Evolutionary conservation across 169 alveolate species (phyloP).

Genomic region (Babesia microti): DNA sequence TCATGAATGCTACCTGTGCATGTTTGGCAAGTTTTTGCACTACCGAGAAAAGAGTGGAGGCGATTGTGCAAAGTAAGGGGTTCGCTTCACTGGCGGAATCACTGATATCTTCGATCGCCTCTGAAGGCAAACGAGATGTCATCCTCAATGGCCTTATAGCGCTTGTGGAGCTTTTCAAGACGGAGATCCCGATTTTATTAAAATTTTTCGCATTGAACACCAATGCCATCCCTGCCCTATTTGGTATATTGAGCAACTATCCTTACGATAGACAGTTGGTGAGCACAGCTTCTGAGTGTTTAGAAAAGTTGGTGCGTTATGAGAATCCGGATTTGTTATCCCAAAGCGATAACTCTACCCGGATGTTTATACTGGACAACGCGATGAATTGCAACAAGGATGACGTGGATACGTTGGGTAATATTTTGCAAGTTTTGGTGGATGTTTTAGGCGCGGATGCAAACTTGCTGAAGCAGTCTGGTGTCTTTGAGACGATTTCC

Average conservation of each 20-base stretch:
- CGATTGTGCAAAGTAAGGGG: constrained; percentile 63
- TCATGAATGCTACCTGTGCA: constrained; percentile 71
- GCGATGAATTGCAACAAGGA: constrained; percentile 60
- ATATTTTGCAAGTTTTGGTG: constrained; percentile 50
- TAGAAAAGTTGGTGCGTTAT: constrained; percentile 39
- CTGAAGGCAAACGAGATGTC: constrained; percentile 17
- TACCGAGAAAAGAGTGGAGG: constrained; percentile 68
- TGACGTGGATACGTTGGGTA: constrained; percentile 51
- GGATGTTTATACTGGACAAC: constrained; percentile 49
- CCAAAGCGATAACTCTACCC: constrained; percentile 40
- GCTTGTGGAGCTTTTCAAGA: constrained; percentile 55
- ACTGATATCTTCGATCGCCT: constrained; percentile 35
- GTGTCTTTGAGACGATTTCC: constrained; percentile 72
- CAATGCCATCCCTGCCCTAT: constrained; percentile 30
- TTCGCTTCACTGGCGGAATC: constrained; percentile 41
- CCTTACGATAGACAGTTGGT: constrained; percentile 44
- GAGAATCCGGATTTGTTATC: constrained; percentile 20
- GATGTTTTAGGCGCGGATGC: constrained; percentile 49
- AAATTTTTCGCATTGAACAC: constrained; percentile 44
- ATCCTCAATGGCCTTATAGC: constrained; percentile 51
- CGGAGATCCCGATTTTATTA: constrained; percentile 41
- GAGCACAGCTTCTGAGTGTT: constrained; percentile 36
- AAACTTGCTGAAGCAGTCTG: constrained; percentile 58
- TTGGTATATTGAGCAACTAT: constrained; percentile 44
- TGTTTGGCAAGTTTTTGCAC: constrained; percentile 79